A percentile compares a stretch with the other conserved stretches of the same genome.
phyloP scores from a whole-genome alignment of 1,284 basidiomycete genomes.

The Kalmanozyma brasiliensis region DNA sequence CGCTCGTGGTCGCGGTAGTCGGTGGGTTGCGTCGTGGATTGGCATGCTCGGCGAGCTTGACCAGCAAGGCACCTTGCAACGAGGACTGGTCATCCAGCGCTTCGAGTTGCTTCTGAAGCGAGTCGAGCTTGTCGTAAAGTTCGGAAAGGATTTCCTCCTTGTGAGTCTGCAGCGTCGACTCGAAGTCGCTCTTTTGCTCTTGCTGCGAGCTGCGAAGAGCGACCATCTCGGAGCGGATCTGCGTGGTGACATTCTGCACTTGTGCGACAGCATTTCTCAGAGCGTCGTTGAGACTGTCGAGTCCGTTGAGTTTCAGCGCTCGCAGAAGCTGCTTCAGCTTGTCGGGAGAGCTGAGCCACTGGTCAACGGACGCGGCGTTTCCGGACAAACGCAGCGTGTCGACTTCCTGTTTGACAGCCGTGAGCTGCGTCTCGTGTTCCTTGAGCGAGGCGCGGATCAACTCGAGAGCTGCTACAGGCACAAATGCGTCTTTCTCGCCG shows the following conservation, averaged over 20 bases:
- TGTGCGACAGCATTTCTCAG: not conserved
- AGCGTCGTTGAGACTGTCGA: not conserved
- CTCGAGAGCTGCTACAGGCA: conserved; percentile 3
- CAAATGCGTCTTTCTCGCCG: not conserved
- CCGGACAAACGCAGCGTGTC: not conserved
- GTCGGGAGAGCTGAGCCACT: conserved; percentile 15
- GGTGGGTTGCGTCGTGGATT: conserved; percentile 24
- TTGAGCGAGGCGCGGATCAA: conserved; percentile 7
- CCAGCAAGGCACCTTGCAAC: conserved; percentile 42
- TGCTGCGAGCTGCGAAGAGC: conserved; percentile 3
- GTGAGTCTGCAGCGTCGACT: conserved; percentile 5
- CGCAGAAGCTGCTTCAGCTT: conserved; percentile 14
- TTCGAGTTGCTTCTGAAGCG: conserved; percentile 16
- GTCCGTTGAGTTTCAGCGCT: conserved; percentile 10
- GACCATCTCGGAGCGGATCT: conserved; percentile 1
- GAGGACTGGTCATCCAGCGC: conserved; percentile 36
- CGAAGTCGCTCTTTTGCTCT: not conserved
- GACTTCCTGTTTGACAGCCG: conserved; percentile 2
- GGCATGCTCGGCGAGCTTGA: conserved; percentile 35
- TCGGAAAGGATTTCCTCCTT: conserved; percentile 3
- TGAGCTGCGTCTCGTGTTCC: conserved; percentile 4
- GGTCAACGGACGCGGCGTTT: not conserved
- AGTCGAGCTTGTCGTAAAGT: conserved; percentile 3
- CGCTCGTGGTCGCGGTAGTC: not conserved
- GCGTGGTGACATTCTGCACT: not conserved